These are phyloP conservation scores for Rubus parviflorus DNA, from an alignment of 306 rosid species.

Conservation along the genomic window DNA sequence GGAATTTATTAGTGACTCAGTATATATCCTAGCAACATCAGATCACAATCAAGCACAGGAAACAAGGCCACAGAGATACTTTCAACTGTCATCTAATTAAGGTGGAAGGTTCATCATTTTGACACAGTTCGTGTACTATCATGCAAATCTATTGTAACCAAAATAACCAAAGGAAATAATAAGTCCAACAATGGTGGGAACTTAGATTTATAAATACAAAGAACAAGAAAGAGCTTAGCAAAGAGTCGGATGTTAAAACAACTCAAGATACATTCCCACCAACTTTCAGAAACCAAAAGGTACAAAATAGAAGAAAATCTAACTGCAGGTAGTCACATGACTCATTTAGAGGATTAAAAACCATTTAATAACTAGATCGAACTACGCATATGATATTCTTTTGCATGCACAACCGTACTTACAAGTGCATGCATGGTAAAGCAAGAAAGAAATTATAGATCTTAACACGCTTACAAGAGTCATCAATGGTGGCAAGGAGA, in stretches of 20 bases:
- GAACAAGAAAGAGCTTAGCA: not conserved
- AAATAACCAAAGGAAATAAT: not conserved
- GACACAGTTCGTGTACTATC: not conserved
- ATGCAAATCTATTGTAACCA: not conserved
- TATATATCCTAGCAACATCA: too few relatives aligned
- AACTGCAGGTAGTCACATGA: not conserved
- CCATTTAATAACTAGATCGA: not conserved
- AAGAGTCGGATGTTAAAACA: not conserved
- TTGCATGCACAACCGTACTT: constrained; percentile 6
- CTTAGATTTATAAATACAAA: not conserved
- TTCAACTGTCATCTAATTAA: too few relatives aligned
- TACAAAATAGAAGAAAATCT: not conserved
- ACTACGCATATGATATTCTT: not conserved
- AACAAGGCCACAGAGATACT: too few relatives aligned
- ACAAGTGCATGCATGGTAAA: constrained; percentile 19
- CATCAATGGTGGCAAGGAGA: constrained; percentile 96
- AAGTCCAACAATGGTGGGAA: not conserved
- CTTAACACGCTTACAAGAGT: constrained; percentile 67
- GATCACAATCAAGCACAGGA: too few relatives aligned
- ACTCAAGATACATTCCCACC: not conserved
- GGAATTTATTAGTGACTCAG: not conserved
- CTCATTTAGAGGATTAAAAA: not conserved
- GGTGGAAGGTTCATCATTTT: too few relatives aligned
- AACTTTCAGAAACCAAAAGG: not conserved
- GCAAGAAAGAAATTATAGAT: constrained; percentile 16